Base-by-base conservation (phyloP, 1,284 basidiomycete genomes). In the Meira miltonrushii region DNA sequence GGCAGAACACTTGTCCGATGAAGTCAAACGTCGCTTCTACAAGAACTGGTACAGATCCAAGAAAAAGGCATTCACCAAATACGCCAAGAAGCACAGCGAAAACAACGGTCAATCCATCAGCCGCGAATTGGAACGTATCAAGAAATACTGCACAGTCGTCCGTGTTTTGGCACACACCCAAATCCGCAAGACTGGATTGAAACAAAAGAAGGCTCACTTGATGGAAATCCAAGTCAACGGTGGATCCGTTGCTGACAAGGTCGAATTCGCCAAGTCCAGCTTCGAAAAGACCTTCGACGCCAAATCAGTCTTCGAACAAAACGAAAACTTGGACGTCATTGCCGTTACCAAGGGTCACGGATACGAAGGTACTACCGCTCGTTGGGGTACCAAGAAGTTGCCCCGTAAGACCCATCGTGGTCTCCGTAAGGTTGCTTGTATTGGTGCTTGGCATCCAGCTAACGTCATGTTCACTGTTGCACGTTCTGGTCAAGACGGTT, bases 1-100 rank as follows among this genome's bases (percentile, higher is more conserved):
- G 84, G 84, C 84, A 67, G 82, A 84, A 80, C 84, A 85, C 81
- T 81, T 85, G 57, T 83, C 82, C 55, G 84, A 85, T 78, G 94
- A 97, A 81, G 82, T 98, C 80, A 97, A 95, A 84, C 90, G 95
- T 80, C 87, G 95, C 78, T 97, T 98, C 89, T 96, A 97, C 89
- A 96, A 94, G 87, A 98, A 97, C 87, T 99, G 95, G 95, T 98
- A 98, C 86, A 88, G 91, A 77, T 94, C 91, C 64, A 99, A 99
- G 90, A 98, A 97, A 87, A 99, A 99, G 88, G 94, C 94, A 51
- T 97, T 97, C 86, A 97, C 94, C 78, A 82, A 82, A 78, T 94
- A 97, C 83, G 94, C 94, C 81, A 96, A 96, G 88, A 97, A 96
- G 85, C 89, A 95, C 82, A 89, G 93, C 59, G 94, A 97, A 82